Conservation (phyloP, 1,284 basidiomycete species). For the Sanguinoderma infundibulare region DNA sequence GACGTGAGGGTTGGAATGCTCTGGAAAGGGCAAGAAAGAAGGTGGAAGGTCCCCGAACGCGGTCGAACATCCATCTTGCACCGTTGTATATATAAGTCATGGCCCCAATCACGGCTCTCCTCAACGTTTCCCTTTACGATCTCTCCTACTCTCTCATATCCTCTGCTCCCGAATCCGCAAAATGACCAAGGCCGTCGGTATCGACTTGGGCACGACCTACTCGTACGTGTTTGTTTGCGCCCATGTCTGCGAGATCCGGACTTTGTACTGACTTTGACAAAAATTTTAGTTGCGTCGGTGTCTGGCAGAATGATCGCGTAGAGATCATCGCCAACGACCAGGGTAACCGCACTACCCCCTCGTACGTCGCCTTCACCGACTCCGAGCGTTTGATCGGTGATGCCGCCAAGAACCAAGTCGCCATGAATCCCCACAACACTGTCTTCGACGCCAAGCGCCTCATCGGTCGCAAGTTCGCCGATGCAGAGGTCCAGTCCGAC, state of each 20-base stretch:
- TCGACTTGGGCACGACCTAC: conserved; percentile 92
- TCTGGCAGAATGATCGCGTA: conserved; percentile 98
- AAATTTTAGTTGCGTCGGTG: conserved; percentile 77
- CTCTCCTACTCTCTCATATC: conserved; percentile 21
- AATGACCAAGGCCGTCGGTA: conserved; percentile 85
- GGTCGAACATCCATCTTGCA: conserved; percentile 17
- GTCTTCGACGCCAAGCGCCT: conserved; percentile 97
- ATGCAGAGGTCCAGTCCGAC: conserved; percentile 92
- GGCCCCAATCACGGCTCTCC: background rate
- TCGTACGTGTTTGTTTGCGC: conserved; percentile 57
- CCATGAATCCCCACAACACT: conserved; percentile 96
- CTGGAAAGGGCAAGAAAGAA: conserved; percentile 30
- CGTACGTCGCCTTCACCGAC: conserved; percentile 97
- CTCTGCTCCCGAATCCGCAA: conserved; percentile 15
- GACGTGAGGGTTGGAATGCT: conserved; percentile 25
- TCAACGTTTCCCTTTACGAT: conserved; percentile 22
- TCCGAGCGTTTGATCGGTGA: conserved; percentile 99
- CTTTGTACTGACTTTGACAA: conserved; percentile 15
- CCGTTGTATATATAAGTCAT: conserved; percentile 25
- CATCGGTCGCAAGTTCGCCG: conserved; percentile 86
- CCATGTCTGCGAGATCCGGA: conserved; percentile 54
- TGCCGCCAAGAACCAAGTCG: conserved; percentile 97
- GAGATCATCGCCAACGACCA: conserved; percentile 99
- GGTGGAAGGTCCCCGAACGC: conserved; percentile 23
- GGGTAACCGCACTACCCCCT: conserved; percentile 99